Conservation (phyloP, 1,139 yeast species). For the Wickerhamomyces sp. region DNA sequence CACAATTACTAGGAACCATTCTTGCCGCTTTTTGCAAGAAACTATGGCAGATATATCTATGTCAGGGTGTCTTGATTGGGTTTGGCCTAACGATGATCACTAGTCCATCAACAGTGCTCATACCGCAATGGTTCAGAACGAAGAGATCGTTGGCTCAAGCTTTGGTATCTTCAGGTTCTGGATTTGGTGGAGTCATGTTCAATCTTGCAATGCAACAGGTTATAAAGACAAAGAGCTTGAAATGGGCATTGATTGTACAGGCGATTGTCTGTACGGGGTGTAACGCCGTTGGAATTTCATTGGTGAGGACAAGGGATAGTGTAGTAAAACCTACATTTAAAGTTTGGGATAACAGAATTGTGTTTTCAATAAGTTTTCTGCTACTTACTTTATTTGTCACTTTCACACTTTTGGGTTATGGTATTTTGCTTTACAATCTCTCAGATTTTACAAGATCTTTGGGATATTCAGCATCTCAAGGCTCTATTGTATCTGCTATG, state of each 20-base stretch:
- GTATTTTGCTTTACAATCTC: conserved; percentile 52
- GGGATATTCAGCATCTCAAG: conserved; percentile 52
- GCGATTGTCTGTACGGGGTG: conserved; percentile 38
- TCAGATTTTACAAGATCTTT: conserved; percentile 55
- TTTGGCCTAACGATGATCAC: conserved; percentile 52
- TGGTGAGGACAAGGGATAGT: conserved; percentile 35
- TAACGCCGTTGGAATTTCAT: conserved; percentile 29
- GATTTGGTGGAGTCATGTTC: conserved; percentile 44
- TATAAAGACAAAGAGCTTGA: conserved; percentile 40
- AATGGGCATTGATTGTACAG: conserved; percentile 61
- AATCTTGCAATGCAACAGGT: conserved; percentile 32
- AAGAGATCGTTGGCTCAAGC: conserved; percentile 49
- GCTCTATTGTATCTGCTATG: conserved; percentile 53
- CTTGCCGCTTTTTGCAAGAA: conserved; percentile 55
- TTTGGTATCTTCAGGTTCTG: conserved; percentile 46
- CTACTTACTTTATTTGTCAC: conserved; percentile 46
- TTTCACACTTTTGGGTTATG: conserved; percentile 49
- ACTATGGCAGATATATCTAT: conserved; percentile 53
- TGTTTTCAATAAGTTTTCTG: conserved; percentile 35
- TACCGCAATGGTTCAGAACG: conserved; percentile 53
- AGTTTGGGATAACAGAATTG: conserved; percentile 23
- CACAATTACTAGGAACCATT: conserved; percentile 39
- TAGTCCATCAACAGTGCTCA: conserved; percentile 44
- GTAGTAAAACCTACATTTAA: conserved; percentile 14
- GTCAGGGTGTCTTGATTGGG: conserved; percentile 62